A percentile compares a stretch with the other conserved stretches of the same genome.
These are phyloP conservation scores for Plasmopara halstedii DNA, from an alignment of 352 stramenopile species.

Conservation along the genomic window DNA sequence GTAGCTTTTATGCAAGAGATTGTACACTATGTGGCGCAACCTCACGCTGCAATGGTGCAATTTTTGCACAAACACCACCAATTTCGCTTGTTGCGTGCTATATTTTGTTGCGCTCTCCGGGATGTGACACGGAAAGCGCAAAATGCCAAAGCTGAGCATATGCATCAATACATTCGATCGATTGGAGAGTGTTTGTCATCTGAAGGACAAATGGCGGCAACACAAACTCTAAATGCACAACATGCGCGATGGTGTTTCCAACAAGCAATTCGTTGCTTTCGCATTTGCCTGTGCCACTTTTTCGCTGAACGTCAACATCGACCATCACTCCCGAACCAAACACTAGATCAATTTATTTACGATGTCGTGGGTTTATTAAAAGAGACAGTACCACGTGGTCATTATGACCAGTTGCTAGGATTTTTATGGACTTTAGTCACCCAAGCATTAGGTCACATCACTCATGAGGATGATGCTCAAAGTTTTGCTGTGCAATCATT, in stretches of 20 bases:
- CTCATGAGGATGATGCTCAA: constrained; percentile 19
- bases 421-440: constrained; percentile 66
- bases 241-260: constrained; percentile 59
- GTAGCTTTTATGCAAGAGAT: constrained; percentile 50
- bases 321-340: constrained; percentile 12
- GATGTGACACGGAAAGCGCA: too few species aligned
- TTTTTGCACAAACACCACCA: constrained; percentile 67
- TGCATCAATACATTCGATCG: constrained; percentile 45
- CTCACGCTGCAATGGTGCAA: constrained; percentile 41
- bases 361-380: constrained; percentile 58
- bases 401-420: constrained; percentile 42
- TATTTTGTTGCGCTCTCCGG: constrained; percentile 58
- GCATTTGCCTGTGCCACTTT: constrained; percentile 57
- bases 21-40: constrained; percentile 43
- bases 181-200: constrained; percentile 62
- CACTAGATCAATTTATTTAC: constrained; percentile 54
- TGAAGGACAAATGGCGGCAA: constrained; percentile 41
- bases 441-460: constrained; percentile 34
- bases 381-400: constrained; percentile 51
- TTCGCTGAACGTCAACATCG: constrained; percentile 23
- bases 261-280: constrained; percentile 65
- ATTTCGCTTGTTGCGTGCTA: constrained; percentile 51
- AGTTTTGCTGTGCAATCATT: constrained; percentile 55
- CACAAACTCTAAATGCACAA: constrained; percentile 20
- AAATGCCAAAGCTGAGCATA: constrained; percentile 21